Percentiles rank a stretch among this genome's conserved stretches.
Evolutionary conservation across 176 grass and related monocot species (phyloP).

Genomic region (Poa annua): DNA sequence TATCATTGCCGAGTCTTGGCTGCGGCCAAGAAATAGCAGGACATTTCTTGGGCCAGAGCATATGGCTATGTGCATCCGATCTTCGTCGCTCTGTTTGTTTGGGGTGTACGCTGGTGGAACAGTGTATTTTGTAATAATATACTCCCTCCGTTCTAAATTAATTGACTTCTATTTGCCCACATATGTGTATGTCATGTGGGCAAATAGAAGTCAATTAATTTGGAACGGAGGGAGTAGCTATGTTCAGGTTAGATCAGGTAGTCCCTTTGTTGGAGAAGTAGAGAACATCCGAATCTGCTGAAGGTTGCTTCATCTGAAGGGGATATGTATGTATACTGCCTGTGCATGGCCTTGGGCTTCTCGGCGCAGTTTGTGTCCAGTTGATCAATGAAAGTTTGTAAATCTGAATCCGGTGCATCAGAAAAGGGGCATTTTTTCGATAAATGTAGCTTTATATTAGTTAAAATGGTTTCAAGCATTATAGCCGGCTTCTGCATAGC

Average conservation of each 20-base stretch:
- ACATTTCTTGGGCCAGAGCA: neutral
- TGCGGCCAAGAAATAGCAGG: constrained; percentile 16
- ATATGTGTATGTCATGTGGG: no score
- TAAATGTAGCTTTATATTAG: no score
- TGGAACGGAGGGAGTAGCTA: no score
- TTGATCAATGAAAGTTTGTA: neutral
- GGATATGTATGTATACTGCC: constrained; percentile 36
- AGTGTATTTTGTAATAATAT: constrained; percentile 23
- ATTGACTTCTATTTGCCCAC: no score
- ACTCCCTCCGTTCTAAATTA: no score
- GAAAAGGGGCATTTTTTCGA: no score
- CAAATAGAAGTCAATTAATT: no score
- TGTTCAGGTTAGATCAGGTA: neutral
- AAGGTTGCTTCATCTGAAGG: neutral
- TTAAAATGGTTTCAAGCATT: no score
- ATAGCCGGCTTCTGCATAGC: no score
- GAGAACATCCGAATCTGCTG: neutral
- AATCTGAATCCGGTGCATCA: neutral
- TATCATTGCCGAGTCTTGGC: constrained; percentile 56
- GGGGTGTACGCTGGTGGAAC: neutral
- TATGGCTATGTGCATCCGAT: neutral
- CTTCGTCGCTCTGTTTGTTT: neutral
- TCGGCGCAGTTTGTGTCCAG: constrained; percentile 55
- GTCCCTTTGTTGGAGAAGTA: constrained; percentile 12
- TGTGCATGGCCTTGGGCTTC: constrained; percentile 43